These are phyloP conservation scores for Podospora sp. DNA, from an alignment of 495 filamentous ascomycete species.

Conservation along the genomic window DNA sequence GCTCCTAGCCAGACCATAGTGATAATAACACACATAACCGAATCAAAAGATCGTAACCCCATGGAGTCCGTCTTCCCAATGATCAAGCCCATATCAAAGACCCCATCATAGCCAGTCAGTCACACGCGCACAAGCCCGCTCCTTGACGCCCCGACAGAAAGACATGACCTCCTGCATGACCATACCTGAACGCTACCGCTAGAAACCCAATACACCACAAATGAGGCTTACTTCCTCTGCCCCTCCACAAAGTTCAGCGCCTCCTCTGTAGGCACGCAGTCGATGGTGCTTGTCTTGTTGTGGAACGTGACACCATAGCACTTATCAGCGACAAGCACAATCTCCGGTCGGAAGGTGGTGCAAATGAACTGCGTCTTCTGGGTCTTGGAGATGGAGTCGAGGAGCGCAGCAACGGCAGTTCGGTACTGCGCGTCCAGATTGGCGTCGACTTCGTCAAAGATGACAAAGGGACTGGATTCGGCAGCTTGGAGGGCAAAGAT, in stretches of 20 bases:
- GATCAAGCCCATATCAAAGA: not conserved
- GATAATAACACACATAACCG: not conserved
- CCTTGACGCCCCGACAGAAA: not conserved
- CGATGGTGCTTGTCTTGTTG: constrained; percentile 90
- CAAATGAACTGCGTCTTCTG: constrained; percentile 71
- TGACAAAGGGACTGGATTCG: constrained; percentile 96
- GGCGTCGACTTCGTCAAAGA: constrained; percentile 99
- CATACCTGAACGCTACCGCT: not conserved
- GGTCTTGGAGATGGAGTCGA: constrained; percentile 70
- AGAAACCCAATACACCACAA: not conserved
- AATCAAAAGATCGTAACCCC: not conserved
- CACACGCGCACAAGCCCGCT: not conserved
- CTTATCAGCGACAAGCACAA: constrained; percentile 92
- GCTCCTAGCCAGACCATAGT: not conserved
- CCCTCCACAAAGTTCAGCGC: constrained; percentile 94
- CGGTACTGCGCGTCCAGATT: constrained; percentile 98
- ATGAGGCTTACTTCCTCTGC: constrained; percentile 36
- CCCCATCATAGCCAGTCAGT: not conserved
- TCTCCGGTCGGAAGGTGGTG: constrained; percentile 97
- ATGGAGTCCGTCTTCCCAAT: not conserved
- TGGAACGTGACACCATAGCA: constrained; percentile 95
- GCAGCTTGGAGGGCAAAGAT: constrained; percentile 99
- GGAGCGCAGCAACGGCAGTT: constrained; percentile 86
- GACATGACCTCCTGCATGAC: not conserved
- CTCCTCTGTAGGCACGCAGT: constrained; percentile 83